These are phyloP conservation scores for Aspergillus mulundensis DNA, from an alignment of 495 filamentous ascomycete genomes.

Conservation along the genomic window DNA sequence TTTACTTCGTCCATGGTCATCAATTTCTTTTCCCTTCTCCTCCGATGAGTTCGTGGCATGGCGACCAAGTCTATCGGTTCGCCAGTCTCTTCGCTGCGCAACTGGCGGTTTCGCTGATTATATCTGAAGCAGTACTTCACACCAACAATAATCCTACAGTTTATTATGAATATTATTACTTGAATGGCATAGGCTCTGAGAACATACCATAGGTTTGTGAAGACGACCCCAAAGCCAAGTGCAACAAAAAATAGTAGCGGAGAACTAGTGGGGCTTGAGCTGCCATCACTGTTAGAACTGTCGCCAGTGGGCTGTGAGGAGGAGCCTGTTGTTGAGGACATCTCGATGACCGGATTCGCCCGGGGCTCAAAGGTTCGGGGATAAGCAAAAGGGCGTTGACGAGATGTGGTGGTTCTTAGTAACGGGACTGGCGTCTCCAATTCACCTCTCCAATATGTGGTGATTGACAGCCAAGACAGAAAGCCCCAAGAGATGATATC, in stretches of 20 bases:
- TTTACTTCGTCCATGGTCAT: slow-evolving; percentile 99
- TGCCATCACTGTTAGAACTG: slow-evolving; percentile 18
- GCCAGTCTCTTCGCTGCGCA: slow-evolving; percentile 75
- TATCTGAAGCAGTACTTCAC: slow-evolving; percentile 99
- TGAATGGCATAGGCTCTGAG: neutral
- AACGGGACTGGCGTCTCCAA: neutral
- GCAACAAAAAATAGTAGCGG: slow-evolving; percentile 96
- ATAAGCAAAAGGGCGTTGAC: neutral
- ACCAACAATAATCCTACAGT: slow-evolving; percentile 90
- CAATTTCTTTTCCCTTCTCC: slow-evolving; percentile 90
- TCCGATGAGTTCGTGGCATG: slow-evolving; percentile 74
- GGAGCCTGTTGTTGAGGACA: slow-evolving; percentile 25
- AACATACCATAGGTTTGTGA: slow-evolving; percentile 93
- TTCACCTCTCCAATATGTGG: neutral
- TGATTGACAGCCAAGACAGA: neutral
- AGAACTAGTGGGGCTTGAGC: slow-evolving; percentile 66
- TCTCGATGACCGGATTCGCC: slow-evolving; percentile 4
- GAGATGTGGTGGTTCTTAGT: neutral
- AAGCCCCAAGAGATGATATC: neutral
- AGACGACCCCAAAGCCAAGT: slow-evolving; percentile 95
- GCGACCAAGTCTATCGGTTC: slow-evolving; percentile 77
- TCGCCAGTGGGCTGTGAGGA: slow-evolving; percentile 18
- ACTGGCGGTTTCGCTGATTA: slow-evolving; percentile 84
- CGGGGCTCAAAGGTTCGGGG: neutral
- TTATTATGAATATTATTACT: neutral